These are phyloP conservation scores for Actinomortierella wolfii DNA, from an alignment of 371 early-diverging fungal species.

Conservation along the genomic window DNA sequence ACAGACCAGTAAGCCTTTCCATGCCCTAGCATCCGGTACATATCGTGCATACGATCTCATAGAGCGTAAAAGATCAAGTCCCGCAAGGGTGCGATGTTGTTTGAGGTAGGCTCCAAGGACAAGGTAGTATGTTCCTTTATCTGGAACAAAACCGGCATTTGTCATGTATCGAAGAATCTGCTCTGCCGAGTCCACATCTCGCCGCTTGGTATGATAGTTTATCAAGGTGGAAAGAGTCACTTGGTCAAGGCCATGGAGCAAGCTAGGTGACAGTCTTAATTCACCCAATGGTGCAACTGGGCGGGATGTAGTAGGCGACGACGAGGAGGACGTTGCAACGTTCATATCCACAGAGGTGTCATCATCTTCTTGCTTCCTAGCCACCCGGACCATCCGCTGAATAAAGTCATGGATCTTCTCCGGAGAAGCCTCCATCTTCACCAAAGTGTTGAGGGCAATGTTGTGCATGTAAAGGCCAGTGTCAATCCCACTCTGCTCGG, in stretches of 20 bases:
- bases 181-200: conserved; percentile 20
- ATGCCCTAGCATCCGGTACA: conserved; percentile 30
- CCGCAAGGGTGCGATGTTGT: conserved; percentile 12
- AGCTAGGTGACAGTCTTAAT: too few relatives aligned
- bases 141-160: conserved; percentile 23
- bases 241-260: conserved; percentile 11
- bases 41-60: conserved; percentile 20
- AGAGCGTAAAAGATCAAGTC: conserved; percentile 11
- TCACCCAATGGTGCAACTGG: too few relatives aligned
- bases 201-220: conserved; percentile 29
- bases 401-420: conserved; percentile 22
- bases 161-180: conserved; percentile 25
- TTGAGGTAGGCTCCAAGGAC: conserved; percentile 24
- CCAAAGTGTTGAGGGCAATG: conserved; percentile 58
- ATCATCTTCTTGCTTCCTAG: too few relatives aligned
- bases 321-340: too few relatives aligned
- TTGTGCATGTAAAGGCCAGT: conserved; percentile 70
- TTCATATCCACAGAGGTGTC: too few relatives aligned
- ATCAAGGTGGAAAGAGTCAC: conserved; percentile 32
- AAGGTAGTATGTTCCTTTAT: conserved; percentile 12
- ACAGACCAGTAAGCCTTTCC: conserved; percentile 35
- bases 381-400: conserved; percentile 10
- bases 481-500: conserved; percentile 52
- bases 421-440: conserved; percentile 21
- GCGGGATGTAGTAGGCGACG: too few relatives aligned